These are phyloP conservation scores for Aechmea fasciata DNA, from an alignment of 176 grass and related monocot species.

Conservation along the genomic window DNA sequence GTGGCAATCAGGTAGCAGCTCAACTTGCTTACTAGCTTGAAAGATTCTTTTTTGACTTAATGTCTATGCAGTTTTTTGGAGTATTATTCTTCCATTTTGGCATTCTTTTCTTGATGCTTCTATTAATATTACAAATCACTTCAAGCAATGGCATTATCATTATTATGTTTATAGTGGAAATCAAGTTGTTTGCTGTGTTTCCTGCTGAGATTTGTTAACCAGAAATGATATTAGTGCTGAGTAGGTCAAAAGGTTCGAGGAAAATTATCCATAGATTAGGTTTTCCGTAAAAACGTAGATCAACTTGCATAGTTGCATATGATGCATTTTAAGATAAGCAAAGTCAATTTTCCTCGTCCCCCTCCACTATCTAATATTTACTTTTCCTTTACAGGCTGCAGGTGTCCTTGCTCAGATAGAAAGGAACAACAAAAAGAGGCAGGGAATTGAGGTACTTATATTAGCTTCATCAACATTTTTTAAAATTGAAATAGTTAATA, in stretches of 20 bases:
- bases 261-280: no score
- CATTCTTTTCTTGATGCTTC: not conserved
- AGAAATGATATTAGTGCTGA: not conserved
- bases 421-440: constrained; percentile 70
- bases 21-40: not conserved
- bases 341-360: not conserved
- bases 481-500: not conserved
- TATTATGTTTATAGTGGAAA: not conserved
- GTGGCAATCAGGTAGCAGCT: constrained; percentile 68
- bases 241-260: not conserved
- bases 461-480: not conserved
- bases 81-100: not conserved
- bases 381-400: constrained; percentile 49
- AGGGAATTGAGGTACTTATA: constrained; percentile 66
- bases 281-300: not conserved
- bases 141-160: no score
- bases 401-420: constrained; percentile 96
- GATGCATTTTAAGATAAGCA: not conserved
- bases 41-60: not conserved
- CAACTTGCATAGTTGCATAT: not conserved
- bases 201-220: not conserved
- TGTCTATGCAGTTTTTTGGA: not conserved
- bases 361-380: not conserved
- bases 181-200: not conserved
- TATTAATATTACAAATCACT: no score